These are phyloP conservation scores for Plantago coronopus DNA, from an alignment of 305 asterid species.

Conservation along the genomic window DNA sequence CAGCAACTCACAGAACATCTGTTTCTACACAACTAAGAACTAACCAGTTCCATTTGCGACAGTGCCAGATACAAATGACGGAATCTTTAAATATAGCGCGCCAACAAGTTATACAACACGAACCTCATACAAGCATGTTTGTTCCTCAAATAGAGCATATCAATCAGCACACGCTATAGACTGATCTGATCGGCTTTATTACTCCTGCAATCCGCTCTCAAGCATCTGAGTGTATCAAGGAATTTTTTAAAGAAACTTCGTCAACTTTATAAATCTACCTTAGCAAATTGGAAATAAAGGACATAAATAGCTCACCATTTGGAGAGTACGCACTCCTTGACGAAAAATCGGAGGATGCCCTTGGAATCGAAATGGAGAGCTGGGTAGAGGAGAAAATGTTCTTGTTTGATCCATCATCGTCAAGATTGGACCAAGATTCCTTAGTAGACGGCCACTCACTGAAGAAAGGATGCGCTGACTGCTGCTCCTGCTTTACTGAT, in stretches of 20 bases:
- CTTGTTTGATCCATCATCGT: conserved; percentile 48
- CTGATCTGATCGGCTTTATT: conserved; percentile 6
- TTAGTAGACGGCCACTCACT: conserved; percentile 80
- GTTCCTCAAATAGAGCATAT: background rate
- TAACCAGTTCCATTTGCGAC: background rate
- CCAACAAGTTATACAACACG: background rate
- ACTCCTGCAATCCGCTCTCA: background rate
- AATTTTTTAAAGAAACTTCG: background rate
- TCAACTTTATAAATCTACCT: too few relatives aligned
- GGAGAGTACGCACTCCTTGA: conserved; percentile 49
- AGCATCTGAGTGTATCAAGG: conserved; percentile 1
- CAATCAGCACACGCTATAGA: conserved; percentile 1
- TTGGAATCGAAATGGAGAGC: conserved; percentile 71
- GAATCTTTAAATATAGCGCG: background rate
- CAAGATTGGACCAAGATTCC: conserved; percentile 77
- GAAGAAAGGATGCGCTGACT: conserved; percentile 73
- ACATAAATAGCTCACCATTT: conserved; percentile 42
- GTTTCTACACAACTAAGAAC: background rate
- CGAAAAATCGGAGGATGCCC: conserved; percentile 53
- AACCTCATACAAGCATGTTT: conserved; percentile 4
- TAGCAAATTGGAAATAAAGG: too few relatives aligned
- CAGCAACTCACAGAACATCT: background rate
- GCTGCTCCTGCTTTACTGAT: conserved; percentile 54
- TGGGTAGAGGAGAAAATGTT: conserved; percentile 62
- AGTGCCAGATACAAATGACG: background rate